These are phyloP conservation scores for Calophaca sinica DNA, from an alignment of 306 rosid species.

Conservation along the genomic window DNA sequence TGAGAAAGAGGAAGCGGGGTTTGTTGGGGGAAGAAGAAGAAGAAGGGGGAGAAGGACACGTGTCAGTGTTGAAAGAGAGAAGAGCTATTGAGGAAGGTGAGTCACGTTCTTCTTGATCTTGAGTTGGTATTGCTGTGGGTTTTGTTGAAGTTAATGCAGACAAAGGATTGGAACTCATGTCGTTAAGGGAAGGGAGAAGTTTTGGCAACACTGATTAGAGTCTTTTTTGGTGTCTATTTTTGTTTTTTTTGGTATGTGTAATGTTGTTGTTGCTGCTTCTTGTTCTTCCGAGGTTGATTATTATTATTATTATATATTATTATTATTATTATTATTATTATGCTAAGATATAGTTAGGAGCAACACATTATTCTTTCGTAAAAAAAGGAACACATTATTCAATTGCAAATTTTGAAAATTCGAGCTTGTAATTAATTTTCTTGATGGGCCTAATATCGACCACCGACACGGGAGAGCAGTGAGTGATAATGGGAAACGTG, in stretches of 20 bases:
- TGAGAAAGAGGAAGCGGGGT: slow-evolving; percentile 68
- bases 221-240: background rate
- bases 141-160: slow-evolving; percentile 50
- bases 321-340: too few relatives aligned
- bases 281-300: background rate
- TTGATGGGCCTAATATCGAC: too few relatives aligned
- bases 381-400: too few relatives aligned
- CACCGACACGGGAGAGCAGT: too few relatives aligned
- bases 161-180: slow-evolving; percentile 70
- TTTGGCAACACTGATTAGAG: background rate
- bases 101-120: slow-evolving; percentile 70
- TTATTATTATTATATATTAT: too few relatives aligned
- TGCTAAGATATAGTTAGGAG: too few relatives aligned
- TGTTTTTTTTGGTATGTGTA: too few relatives aligned
- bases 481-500: too few relatives aligned
- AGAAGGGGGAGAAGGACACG: slow-evolving; percentile 45
- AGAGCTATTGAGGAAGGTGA: slow-evolving; percentile 68
- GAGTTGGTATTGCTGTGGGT: slow-evolving; percentile 54
- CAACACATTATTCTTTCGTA: too few relatives aligned
- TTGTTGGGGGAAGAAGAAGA: slow-evolving; percentile 41
- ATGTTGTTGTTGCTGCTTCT: slow-evolving; percentile 6
- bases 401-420: too few relatives aligned
- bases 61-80: slow-evolving; percentile 75
- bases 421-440: too few relatives aligned
- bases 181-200: background rate